Evolutionary conservation across 2,329 filamentous ascomycete genomes (phyloP), one percentile per base, ranked within the genome.

Genomic region (Colletotrichum noveboracense): DNA sequence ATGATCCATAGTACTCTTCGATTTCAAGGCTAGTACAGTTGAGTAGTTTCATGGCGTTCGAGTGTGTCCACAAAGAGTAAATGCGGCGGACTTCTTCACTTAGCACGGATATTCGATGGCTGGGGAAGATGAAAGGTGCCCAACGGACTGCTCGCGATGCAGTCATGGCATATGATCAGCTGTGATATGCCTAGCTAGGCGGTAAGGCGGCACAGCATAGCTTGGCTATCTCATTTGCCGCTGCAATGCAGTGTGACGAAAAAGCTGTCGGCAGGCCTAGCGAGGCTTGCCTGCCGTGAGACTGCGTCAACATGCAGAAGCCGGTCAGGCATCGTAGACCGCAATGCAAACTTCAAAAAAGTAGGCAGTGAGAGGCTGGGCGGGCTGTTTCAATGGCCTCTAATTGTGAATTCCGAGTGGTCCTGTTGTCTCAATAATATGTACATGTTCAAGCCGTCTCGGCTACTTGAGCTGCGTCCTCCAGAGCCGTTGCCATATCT

Each of bases 61-160:
- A 2, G n/a, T 13, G n/a, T 52, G 1, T 52, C 10, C 2, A 21
- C 3, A 3, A 13, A 21, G 1, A 0, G 10, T 13, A 1, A 1
- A 48, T 21, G 43, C 18, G n/a, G n/a, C 2, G 5, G 43, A 48
- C n/a, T n/a, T 2, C 38, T 9, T 43, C 38, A 43, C 0, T 43
- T 18, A 1, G 18, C 16, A 1, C 38, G 16, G 3, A 43, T 1
- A 18, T n/a, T 1, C 38, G 38, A 43, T 43, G 38, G 3, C 2
- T 38, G 36, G 1, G 38, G 38, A 43, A 3, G 18, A 43, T n/a
- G 12, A 1, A 43, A 43, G 5, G 1, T 43, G 18, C 16, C 16
- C 18, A 10, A 43, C 1, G 18, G 1, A 12, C 38, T 43, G 16
- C 38, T 43, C 38, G 1, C 0, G 8, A 18, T 43, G 38, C 1